Conservation (phyloP, 139 green algal species). For the Chlorella sp. region DNA sequence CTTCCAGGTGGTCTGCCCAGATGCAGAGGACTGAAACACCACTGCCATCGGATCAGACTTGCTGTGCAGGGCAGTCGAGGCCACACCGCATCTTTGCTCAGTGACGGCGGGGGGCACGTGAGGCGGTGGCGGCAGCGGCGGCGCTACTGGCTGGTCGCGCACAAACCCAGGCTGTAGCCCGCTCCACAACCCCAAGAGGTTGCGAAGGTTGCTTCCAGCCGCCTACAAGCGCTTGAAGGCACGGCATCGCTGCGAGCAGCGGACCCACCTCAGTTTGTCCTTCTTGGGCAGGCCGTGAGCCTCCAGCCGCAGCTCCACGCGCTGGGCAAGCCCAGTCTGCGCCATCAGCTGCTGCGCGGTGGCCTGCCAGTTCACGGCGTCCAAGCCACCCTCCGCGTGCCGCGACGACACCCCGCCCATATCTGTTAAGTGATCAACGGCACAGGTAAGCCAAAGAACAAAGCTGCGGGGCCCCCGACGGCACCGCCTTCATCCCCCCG, state of each 20-base stretch:
- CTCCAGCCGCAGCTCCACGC: not conserved
- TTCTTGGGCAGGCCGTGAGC: not conserved
- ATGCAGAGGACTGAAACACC: not conserved
- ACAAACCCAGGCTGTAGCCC: not conserved
- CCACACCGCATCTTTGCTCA: not conserved
- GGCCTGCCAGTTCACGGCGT: too few species aligned
- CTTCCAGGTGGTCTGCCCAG: constrained; percentile 4
- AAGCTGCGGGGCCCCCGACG: too few species aligned
- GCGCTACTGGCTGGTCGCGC: not conserved
- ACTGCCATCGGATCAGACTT: constrained; percentile 18
- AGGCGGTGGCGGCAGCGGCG: not conserved
- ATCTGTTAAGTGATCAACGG: too few species aligned
- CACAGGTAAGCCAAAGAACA: too few species aligned
- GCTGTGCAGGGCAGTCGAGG: not conserved
- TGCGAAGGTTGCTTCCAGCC: not conserved
- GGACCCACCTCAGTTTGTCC: not conserved
- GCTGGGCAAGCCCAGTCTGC: too few species aligned
- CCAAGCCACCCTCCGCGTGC: too few species aligned
- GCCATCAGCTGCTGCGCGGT: too few species aligned
- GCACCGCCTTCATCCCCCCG: too few species aligned
- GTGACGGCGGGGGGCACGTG: not conserved
- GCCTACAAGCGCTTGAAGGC: not conserved
- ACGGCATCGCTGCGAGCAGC: not conserved
- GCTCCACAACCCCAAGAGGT: not conserved
- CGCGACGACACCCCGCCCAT: too few species aligned